Evolutionary conservation across 352 stramenopile genomes (phyloP).

Genomic region (Phytophthora hibernalis): DNA sequence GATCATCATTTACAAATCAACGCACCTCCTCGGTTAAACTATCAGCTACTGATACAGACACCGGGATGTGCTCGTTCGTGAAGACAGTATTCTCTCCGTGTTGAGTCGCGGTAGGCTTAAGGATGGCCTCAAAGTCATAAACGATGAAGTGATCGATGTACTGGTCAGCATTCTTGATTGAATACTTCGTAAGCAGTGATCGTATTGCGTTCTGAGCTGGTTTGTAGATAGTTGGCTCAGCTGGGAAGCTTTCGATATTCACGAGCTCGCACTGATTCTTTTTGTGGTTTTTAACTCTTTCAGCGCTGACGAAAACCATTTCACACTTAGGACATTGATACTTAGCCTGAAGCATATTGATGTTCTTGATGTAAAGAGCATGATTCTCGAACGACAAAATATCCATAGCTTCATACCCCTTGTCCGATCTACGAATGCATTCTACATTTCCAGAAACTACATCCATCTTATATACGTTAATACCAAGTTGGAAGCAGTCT

Average conservation of each 20-base stretch:
- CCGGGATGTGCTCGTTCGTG: conserved; percentile 12
- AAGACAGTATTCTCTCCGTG: conserved; percentile 12
- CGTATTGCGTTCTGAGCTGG: not conserved
- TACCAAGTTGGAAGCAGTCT: conserved; percentile 14
- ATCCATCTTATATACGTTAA: conserved; percentile 14
- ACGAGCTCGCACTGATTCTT: conserved; percentile 18
- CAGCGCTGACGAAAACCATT: not conserved
- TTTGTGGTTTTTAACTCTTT: conserved; percentile 14
- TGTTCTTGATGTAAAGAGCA: too few relatives aligned
- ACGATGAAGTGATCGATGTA: conserved; percentile 34
- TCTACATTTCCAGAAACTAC: conserved; percentile 2
- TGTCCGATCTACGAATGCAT: too few relatives aligned
- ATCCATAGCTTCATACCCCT: too few relatives aligned
- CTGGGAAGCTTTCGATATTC: too few relatives aligned
- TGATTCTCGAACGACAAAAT: too few relatives aligned
- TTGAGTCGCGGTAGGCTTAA: conserved; percentile 4
- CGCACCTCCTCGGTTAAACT: conserved; percentile 16
- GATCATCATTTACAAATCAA: conserved; percentile 15
- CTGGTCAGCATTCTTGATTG: conserved; percentile 8
- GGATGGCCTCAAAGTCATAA: conserved; percentile 14
- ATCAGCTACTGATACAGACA: conserved; percentile 13
- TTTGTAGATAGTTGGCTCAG: too few relatives aligned
- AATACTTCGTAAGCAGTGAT: conserved; percentile 10
- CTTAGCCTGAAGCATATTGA: not conserved
- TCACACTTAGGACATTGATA: not conserved